Conservation (phyloP, 2,329 filamentous ascomycete species). For the Colletotrichum lentis region DNA sequence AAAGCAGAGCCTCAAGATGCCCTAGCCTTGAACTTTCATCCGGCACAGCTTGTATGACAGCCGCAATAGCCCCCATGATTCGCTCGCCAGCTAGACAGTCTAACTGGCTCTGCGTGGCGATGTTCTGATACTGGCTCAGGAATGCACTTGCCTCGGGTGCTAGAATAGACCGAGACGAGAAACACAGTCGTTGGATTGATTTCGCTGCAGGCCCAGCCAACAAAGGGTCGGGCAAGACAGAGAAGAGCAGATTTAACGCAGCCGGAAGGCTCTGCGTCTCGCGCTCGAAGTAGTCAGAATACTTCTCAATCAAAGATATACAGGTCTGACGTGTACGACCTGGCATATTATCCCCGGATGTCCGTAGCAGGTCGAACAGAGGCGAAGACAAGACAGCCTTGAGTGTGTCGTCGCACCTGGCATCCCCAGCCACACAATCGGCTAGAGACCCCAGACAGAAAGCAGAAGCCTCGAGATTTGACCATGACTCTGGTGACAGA, state of each 20-base stretch:
- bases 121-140: conserved; percentile 73
- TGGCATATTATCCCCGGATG: conserved; percentile 63
- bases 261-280: conserved; percentile 72
- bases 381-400: conserved; percentile 68
- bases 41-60: conserved; percentile 76
- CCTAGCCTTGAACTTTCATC: conserved; percentile 20
- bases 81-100: conserved; percentile 77
- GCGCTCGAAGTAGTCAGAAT: conserved; percentile 78
- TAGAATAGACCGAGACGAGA: conserved; percentile 75
- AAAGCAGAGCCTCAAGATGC: conserved; percentile 66
- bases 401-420: conserved; percentile 66
- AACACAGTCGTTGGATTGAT: conserved; percentile 78
- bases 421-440: conserved; percentile 69
- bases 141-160: conserved; percentile 73
- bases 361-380: conserved; percentile 63
- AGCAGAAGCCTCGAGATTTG: conserved; percentile 66
- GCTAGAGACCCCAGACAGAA: conserved; percentile 73
- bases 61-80: conserved; percentile 76
- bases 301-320: conserved; percentile 74
- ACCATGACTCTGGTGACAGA: conserved; percentile 60
- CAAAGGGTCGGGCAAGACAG: conserved; percentile 67
- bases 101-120: conserved; percentile 66
- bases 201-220: conserved; percentile 75
- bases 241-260: conserved; percentile 78
- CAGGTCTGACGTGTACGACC: conserved; percentile 72